Conservation (phyloP, 768 basidiomycete species). For the Psilocybe azurescens region DNA sequence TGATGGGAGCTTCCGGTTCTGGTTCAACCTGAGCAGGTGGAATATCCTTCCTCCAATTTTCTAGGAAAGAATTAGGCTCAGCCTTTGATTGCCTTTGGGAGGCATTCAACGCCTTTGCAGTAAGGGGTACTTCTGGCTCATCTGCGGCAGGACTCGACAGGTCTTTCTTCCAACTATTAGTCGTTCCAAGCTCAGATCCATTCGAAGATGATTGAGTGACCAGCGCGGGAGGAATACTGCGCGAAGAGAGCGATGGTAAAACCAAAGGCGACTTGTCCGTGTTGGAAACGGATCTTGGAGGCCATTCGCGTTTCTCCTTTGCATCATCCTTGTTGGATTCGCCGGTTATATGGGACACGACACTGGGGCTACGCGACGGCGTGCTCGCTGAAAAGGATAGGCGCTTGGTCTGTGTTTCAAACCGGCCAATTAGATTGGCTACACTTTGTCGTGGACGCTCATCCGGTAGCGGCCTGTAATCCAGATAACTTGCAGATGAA, state of each 20-base stretch:
- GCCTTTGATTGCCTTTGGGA: constrained; percentile 24
- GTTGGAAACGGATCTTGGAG: constrained; percentile 51
- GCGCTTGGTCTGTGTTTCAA: constrained; percentile 82
- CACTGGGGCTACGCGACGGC: constrained; percentile 68
- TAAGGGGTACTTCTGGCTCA: constrained; percentile 28
- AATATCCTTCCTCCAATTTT: constrained; percentile 34
- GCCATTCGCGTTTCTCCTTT: constrained; percentile 82
- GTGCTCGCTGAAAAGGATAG: constrained; percentile 42
- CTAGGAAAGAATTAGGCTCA: constrained; percentile 28
- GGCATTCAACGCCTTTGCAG: constrained; percentile 28
- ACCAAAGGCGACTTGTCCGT: constrained; percentile 40
- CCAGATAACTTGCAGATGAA: constrained; percentile 20
- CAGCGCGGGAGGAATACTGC: constrained; percentile 37
- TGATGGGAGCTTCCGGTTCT: constrained; percentile 19
- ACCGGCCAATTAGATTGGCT: constrained; percentile 89
- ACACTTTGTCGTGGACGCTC: constrained; percentile 87
- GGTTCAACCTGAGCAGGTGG: constrained; percentile 22
- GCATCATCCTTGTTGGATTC: constrained; percentile 70
- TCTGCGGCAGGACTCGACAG: constrained; percentile 18
- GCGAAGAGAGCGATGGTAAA: constrained; percentile 44
- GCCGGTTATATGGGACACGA: constrained; percentile 63
- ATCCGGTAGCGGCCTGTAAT: constrained; percentile 80
- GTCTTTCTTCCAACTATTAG: constrained; percentile 15
- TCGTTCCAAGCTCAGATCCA: constrained; percentile 7
- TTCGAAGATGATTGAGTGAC: constrained; percentile 36